A percentile compares a stretch with the other conserved stretches of the same genome.
phyloP scores from a whole-genome alignment of 805 yeast genomes.

The Schwanniomyces pseudopolymorphus region DNA sequence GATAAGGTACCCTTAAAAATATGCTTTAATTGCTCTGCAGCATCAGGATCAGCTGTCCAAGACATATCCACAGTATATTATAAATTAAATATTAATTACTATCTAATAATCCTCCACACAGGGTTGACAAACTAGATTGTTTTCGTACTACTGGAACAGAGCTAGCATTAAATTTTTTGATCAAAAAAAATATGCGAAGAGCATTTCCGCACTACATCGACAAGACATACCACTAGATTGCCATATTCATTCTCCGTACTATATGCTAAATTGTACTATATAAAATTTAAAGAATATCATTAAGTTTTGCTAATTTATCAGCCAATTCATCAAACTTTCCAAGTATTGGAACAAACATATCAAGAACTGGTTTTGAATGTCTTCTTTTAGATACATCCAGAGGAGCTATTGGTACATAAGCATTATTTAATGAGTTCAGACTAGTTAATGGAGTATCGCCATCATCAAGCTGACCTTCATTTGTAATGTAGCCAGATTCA shows the following conservation, averaged over 20 bases:
- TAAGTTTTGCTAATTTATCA: constrained; percentile 39
- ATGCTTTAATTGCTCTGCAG: constrained; percentile 61
- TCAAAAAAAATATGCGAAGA: constrained; percentile 1
- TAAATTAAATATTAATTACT: background rate
- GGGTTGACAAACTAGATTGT: background rate
- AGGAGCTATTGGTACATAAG: constrained; percentile 23
- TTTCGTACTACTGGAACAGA: background rate
- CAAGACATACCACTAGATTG: background rate
- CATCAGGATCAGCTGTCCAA: constrained; percentile 70
- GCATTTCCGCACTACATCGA: background rate
- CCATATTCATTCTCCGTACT: background rate
- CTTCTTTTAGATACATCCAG: constrained; percentile 34
- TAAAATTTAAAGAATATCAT: constrained; percentile 15
- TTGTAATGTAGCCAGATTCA: background rate
- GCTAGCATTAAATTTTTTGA: background rate
- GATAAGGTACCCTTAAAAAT: constrained; percentile 76
- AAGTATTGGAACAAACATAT: constrained; percentile 58
- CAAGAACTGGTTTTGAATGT: constrained; percentile 42
- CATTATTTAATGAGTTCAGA: constrained; percentile 25
- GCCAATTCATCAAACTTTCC: constrained; percentile 46
- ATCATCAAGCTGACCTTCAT: background rate
- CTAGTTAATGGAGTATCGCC: constrained; percentile 38
- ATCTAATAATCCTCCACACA: background rate
- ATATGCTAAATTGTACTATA: background rate
- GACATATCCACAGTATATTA: constrained; percentile 26